Conservation (phyloP, 148 eudicot genomes). For the Vaccinium vitisidaea region DNA sequence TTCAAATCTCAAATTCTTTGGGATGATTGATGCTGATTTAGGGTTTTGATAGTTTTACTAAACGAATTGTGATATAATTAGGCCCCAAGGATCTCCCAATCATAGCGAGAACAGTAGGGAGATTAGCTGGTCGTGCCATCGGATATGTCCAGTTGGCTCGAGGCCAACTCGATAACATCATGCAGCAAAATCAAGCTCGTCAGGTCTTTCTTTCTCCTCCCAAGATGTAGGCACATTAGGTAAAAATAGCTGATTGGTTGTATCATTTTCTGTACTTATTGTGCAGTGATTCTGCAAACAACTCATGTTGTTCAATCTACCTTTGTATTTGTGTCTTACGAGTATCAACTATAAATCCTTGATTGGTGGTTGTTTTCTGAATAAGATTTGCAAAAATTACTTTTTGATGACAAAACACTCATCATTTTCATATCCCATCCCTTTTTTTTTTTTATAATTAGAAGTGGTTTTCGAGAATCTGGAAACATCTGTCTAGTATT, state of each 20-base stretch:
- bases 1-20: not conserved
- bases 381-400: not conserved
- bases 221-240: not conserved
- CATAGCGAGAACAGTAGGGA: slow-evolving; percentile 75
- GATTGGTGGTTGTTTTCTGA: not conserved
- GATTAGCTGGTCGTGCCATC: slow-evolving; percentile 81
- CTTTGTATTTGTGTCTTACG: not conserved
- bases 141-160: slow-evolving; percentile 93
- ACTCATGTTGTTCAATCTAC: not conserved
- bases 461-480: not conserved
- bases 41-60: slow-evolving; percentile 7
- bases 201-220: slow-evolving; percentile 49
- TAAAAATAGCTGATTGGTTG: not conserved
- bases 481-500: not conserved
- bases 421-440: no score
- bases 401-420: not conserved
- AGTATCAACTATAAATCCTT: not conserved
- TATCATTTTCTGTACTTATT: not conserved
- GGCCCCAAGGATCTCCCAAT: slow-evolving; percentile 85
- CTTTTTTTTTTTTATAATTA: not conserved
- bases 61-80: slow-evolving; percentile 17
- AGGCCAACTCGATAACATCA: slow-evolving; percentile 80
- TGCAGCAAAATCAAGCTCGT: slow-evolving; percentile 82
- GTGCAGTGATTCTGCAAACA: not conserved
- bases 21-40: not conserved